These are phyloP conservation scores for Kalanchoe fedtschenkoi DNA, from an alignment of 164 flowering plant genomes.

Conservation along the genomic window DNA sequence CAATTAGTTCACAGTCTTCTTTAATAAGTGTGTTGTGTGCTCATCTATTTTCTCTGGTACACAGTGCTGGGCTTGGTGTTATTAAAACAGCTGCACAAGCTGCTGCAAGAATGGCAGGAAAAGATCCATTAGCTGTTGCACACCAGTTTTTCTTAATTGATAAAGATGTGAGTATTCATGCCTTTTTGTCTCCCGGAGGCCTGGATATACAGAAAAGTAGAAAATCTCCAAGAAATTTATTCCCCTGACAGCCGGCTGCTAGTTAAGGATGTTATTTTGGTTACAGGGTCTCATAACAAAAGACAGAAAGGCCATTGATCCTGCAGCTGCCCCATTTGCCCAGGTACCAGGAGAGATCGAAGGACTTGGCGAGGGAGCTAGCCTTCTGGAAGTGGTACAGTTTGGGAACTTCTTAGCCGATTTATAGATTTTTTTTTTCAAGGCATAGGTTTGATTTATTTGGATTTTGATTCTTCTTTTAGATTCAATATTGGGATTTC, in stretches of 20 bases:
- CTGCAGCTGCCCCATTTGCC: slow-evolving; percentile 85
- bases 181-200: background rate
- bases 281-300: slow-evolving; percentile 87
- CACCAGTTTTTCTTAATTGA: slow-evolving; percentile 68
- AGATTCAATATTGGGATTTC: background rate
- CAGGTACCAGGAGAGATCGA: slow-evolving; percentile 43
- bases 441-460: background rate
- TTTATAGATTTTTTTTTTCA: background rate
- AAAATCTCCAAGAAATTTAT: too few species aligned
- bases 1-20: background rate
- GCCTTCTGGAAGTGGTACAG: slow-evolving; percentile 84
- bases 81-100: slow-evolving; percentile 76
- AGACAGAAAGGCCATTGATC: slow-evolving; percentile 70
- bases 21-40: background rate
- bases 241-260: background rate
- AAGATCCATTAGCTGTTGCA: slow-evolving; percentile 19
- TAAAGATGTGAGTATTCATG: slow-evolving; percentile 53
- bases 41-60: slow-evolving; percentile 4
- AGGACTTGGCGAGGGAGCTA: slow-evolving; percentile 83
- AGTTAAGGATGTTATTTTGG: slow-evolving; percentile 7
- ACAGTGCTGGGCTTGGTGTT: slow-evolving; percentile 99
- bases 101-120: slow-evolving; percentile 59
- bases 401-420: background rate
- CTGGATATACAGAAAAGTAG: too few species aligned
- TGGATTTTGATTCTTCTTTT: background rate